Conservation (phyloP, 164 flowering plant species). For the Aristolochia californica region DNA sequence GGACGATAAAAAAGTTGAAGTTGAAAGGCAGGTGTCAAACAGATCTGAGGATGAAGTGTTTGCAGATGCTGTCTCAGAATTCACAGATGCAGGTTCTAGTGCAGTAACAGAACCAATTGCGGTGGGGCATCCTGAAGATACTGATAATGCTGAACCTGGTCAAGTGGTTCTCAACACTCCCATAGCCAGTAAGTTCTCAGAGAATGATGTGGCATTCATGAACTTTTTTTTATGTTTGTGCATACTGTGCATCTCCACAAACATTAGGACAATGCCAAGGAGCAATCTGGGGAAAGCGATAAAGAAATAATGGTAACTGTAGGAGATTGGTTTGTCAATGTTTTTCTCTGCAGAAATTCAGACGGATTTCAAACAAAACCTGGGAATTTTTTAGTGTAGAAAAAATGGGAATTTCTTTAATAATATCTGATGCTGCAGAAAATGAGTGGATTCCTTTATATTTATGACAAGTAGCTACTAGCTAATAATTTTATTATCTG, state of each 20-base stretch:
- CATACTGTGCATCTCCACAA: not conserved
- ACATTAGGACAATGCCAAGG: not conserved
- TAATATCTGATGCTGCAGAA: too few relatives aligned
- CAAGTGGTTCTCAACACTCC: not conserved
- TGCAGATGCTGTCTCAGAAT: slow-evolving; percentile 63
- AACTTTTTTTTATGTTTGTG: not conserved
- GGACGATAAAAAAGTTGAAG: slow-evolving; percentile 11
- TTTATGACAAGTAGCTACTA: too few relatives aligned
- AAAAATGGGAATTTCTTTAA: too few relatives aligned
- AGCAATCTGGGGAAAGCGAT: not conserved
- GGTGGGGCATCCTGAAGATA: not conserved
- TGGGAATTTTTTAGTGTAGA: too few relatives aligned
- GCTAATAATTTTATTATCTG: too few relatives aligned
- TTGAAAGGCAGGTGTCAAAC: slow-evolving; percentile 14
- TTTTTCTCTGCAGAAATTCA: not conserved
- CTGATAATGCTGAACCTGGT: not conserved
- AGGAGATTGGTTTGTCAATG: not conserved
- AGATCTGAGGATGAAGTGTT: slow-evolving; percentile 58
- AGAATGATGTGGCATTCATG: not conserved
- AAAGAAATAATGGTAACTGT: not conserved
- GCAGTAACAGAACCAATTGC: slow-evolving; percentile 1
- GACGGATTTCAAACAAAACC: too few relatives aligned
- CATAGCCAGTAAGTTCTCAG: not conserved
- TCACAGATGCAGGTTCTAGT: slow-evolving; percentile 28
- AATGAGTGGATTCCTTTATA: too few relatives aligned